phyloP scores from a whole-genome alignment of 257 asterid species.

The Fraxinus quadrangulata region DNA sequence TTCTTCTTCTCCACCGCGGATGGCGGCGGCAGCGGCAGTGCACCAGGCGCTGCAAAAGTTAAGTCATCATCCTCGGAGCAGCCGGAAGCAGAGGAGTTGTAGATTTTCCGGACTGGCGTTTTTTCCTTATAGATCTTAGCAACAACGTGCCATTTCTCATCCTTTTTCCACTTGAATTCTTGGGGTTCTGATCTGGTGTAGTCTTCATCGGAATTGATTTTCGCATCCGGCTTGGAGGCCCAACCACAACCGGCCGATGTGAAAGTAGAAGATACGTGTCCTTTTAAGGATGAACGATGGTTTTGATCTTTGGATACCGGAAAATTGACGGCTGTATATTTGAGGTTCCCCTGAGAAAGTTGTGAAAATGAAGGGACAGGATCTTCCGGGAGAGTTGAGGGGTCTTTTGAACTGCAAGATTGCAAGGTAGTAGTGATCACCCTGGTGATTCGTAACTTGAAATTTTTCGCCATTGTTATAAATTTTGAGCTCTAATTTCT shows the following conservation, averaged over 20 bases:
- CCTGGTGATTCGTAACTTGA: conserved; percentile 56
- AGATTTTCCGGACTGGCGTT: conserved; percentile 36
- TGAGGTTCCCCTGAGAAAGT: conserved; percentile 18
- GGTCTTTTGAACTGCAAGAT: conserved; percentile 71
- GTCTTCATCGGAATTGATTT: not conserved
- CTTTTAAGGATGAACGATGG: conserved; percentile 31
- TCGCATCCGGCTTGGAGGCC: conserved; percentile 7
- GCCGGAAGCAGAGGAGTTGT: conserved; percentile 37
- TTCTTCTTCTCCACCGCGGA: conserved; percentile 29
- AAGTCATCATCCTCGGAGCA: conserved; percentile 10
- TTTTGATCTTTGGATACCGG: conserved; percentile 19
- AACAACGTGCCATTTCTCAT: conserved; percentile 70
- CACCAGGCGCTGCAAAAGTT: not conserved
- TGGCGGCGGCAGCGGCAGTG: conserved; percentile 29
- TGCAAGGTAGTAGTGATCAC: conserved; percentile 57
- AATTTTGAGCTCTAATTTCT: not conserved
- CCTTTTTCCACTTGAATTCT: conserved; percentile 55
- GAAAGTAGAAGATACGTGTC: conserved; percentile 32
- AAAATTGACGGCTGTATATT: conserved; percentile 11
- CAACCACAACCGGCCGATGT: conserved; percentile 25
- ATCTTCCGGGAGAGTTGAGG: conserved; percentile 51
- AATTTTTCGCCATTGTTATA: conserved; percentile 53
- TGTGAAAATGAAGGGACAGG: conserved; percentile 58
- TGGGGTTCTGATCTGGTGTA: conserved; percentile 19
- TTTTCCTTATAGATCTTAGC: conserved; percentile 37